Percentiles rank a stretch among this genome's conserved stretches.
phyloP scores from a whole-genome alignment of 345 rosid genomes.

The Moricandia arvensis region DNA sequence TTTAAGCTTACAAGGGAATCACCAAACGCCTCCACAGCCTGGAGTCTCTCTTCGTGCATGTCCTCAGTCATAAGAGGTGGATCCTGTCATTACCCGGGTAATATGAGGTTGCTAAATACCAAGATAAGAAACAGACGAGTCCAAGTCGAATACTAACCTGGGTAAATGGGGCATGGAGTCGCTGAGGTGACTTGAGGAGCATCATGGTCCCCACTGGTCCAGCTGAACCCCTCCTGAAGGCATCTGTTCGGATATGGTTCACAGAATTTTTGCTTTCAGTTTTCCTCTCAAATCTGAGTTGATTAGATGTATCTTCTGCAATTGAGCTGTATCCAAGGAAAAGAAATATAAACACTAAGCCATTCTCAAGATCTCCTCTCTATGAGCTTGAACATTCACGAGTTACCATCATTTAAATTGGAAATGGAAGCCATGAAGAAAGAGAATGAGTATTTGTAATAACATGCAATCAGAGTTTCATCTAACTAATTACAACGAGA shows the following conservation, averaged over 20 bases:
- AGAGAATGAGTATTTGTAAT: neutral
- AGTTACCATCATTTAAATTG: conserved; percentile 8
- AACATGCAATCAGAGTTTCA: conserved; percentile 21
- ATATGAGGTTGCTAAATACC: neutral
- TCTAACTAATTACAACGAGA: conserved; percentile 40
- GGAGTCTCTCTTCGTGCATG: conserved; percentile 98
- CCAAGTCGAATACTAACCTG: conserved; percentile 54
- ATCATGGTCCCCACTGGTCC: conserved; percentile 77
- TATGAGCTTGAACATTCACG: conserved; percentile 6
- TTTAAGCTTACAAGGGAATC: conserved; percentile 74
- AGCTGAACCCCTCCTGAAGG: conserved; percentile 78
- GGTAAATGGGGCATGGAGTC: conserved; percentile 93
- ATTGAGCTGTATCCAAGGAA: conserved; percentile 33
- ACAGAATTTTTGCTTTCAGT: conserved; percentile 36
- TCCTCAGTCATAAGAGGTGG: conserved; percentile 97
- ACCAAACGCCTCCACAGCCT: conserved; percentile 80
- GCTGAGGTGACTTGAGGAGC: conserved; percentile 77
- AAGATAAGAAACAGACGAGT: conserved; percentile 10
- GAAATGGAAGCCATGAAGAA: conserved; percentile 7
- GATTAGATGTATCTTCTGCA: conserved; percentile 29
- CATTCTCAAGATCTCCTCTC: conserved; percentile 10
- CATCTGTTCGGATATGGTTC: conserved; percentile 44
- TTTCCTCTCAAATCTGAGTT: conserved; percentile 34
- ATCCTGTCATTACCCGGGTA: conserved; percentile 48
- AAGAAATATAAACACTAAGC: conserved; percentile 5